Percentiles rank a stretch among this genome's conserved stretches.
Evolutionary conservation across 2,329 filamentous ascomycete species (phyloP).

Genomic region (Cladophialophora immunda): DNA sequence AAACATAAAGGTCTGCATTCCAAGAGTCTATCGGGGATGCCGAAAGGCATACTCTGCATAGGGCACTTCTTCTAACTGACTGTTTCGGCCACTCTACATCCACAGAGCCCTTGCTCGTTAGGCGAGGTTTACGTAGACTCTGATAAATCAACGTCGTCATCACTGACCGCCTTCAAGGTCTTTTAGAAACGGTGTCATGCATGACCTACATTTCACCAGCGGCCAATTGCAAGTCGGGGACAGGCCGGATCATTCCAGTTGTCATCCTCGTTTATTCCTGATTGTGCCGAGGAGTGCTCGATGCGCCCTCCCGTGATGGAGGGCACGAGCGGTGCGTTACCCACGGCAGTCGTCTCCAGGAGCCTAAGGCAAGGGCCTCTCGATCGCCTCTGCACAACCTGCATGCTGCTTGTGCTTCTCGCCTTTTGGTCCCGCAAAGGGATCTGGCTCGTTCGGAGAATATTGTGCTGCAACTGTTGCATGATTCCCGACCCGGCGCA

Average conservation of each 20-base stretch:
- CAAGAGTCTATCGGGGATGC: background rate
- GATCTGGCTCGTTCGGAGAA: slow-evolving; percentile 33
- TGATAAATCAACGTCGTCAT: background rate
- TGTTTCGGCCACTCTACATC: background rate
- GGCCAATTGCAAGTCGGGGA: background rate
- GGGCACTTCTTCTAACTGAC: background rate
- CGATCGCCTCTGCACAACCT: slow-evolving; percentile 27
- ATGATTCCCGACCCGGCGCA: background rate
- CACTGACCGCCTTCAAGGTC: background rate
- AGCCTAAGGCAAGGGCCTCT: slow-evolving; percentile 17
- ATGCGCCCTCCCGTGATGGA: slow-evolving; percentile 17
- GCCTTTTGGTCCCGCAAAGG: slow-evolving; percentile 13
- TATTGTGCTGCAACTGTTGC: slow-evolving; percentile 31
- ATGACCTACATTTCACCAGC: slow-evolving; percentile 11
- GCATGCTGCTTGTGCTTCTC: slow-evolving; percentile 13
- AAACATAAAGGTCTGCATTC: background rate
- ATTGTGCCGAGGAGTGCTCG: slow-evolving; percentile 2
- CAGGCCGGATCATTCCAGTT: background rate
- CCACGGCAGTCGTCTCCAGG: background rate
- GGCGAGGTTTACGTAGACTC: slow-evolving; percentile 13
- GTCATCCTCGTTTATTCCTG: slow-evolving; percentile 20
- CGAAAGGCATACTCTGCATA: background rate
- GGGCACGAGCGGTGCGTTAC: slow-evolving; percentile 19
- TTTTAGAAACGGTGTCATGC: slow-evolving; percentile 7
- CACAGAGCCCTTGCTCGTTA: background rate